Evolutionary conservation across 129 eudicot genomes (phyloP).

Genomic region (Flaveria ramosissima): DNA sequence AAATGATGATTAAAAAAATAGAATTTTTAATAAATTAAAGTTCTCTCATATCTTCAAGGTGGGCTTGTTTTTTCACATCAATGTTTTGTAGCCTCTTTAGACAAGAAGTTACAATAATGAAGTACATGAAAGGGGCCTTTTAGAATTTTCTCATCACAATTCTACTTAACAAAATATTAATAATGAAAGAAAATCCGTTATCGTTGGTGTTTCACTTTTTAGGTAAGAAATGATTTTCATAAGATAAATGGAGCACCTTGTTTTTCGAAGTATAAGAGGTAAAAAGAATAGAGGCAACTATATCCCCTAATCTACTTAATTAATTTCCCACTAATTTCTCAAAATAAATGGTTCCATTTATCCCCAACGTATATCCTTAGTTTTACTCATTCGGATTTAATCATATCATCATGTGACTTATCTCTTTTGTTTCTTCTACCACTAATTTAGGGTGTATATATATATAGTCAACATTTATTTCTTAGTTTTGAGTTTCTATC

Average conservation of each 20-base stretch:
- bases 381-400: conserved; percentile 14
- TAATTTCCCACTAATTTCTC: conserved; percentile 21
- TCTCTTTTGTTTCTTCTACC: conserved; percentile 32
- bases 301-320: not conserved
- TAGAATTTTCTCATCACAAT: too few relatives aligned
- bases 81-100: too few relatives aligned
- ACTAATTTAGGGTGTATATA: conserved; percentile 24
- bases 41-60: too few relatives aligned
- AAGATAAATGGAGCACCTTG: not conserved
- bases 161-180: too few relatives aligned
- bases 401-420: conserved; percentile 34
- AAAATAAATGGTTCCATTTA: conserved; percentile 24
- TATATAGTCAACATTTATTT: conserved; percentile 29
- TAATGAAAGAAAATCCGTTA: too few relatives aligned
- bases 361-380: conserved; percentile 8
- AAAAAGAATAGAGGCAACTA: not conserved
- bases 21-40: too few relatives aligned
- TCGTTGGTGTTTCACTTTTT: too few relatives aligned
- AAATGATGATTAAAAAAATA: too few relatives aligned
- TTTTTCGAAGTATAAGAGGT: not conserved
- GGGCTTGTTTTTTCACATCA: too few relatives aligned
- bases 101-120: too few relatives aligned
- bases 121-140: too few relatives aligned
- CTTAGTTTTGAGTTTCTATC: conserved; percentile 24
- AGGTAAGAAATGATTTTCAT: too few relatives aligned